These are phyloP conservation scores for Pseudoturritis turrita DNA, from an alignment of 345 rosid genomes.

Conservation along the genomic window DNA sequence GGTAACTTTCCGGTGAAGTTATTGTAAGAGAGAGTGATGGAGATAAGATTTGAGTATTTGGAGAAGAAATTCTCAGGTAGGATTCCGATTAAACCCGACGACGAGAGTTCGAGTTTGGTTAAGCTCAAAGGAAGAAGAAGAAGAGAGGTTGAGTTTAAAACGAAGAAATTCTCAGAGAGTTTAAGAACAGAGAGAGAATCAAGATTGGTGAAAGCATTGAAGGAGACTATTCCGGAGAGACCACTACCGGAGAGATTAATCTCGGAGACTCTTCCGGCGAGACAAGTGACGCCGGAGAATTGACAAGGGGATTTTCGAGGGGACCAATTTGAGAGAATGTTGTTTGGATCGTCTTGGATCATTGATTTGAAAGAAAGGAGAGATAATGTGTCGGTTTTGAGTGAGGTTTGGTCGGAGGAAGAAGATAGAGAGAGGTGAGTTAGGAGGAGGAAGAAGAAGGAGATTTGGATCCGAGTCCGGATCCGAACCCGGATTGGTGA, in stretches of 20 bases:
- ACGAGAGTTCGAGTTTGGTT: conserved; percentile 63
- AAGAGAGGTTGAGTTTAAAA: conserved; percentile 61
- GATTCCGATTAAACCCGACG: conserved; percentile 55
- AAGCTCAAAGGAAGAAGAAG: conserved; percentile 65
- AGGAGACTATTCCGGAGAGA: conserved; percentile 54
- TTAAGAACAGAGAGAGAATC: conserved; percentile 56
- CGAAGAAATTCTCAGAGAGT: conserved; percentile 54
- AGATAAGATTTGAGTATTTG: conserved; percentile 50
- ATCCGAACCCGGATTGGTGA: conserved; percentile 32
- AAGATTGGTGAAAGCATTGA: conserved; percentile 56
- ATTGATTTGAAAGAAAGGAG: conserved; percentile 66
- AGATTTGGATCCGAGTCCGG: conserved; percentile 24
- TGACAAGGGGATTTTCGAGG: conserved; percentile 49
- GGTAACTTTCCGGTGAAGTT: conserved; percentile 69
- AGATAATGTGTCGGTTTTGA: conserved; percentile 63
- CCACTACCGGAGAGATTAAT: conserved; percentile 58
- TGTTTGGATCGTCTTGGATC: conserved; percentile 63
- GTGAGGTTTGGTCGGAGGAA: conserved; percentile 41
- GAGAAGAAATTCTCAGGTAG: conserved; percentile 61
- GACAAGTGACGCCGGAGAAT: conserved; percentile 78
- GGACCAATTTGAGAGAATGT: conserved; percentile 58
- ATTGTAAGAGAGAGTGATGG: conserved; percentile 53
- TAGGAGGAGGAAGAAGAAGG: conserved; percentile 33
- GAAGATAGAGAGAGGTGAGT: conserved; percentile 24
- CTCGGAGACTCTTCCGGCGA: conserved; percentile 56